phyloP scores from a whole-genome alignment of 345 rosid species.

The Hibiscus syriacus region DNA sequence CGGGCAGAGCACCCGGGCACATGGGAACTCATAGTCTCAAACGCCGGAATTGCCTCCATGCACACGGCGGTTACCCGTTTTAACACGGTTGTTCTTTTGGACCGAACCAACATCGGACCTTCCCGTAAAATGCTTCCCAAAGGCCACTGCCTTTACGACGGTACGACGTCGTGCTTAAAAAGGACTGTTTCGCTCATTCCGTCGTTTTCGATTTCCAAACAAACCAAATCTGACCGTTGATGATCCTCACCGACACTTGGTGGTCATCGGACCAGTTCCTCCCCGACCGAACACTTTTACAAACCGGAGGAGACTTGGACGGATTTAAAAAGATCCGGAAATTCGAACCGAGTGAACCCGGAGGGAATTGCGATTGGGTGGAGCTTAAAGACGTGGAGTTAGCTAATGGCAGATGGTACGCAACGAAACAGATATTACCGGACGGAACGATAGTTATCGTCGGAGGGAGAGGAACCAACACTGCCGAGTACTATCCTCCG shows the following conservation, averaged over 20 bases:
- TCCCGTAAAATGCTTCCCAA: constrained; percentile 44
- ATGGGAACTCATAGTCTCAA: constrained; percentile 62
- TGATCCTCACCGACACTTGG: constrained; percentile 73
- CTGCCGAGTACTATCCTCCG: constrained; percentile 61
- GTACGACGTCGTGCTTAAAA: constrained; percentile 40
- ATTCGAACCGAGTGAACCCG: constrained; percentile 46
- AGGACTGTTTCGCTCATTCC: constrained; percentile 82
- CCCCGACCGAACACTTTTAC: constrained; percentile 62
- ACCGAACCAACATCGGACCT: constrained; percentile 84
- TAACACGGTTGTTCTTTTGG: constrained; percentile 85
- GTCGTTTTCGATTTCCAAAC: constrained; percentile 41
- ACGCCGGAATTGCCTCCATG: constrained; percentile 91
- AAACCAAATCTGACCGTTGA: constrained; percentile 46
- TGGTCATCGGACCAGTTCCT: constrained; percentile 72
- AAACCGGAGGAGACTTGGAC: constrained; percentile 66
- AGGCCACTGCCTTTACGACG: constrained; percentile 55
- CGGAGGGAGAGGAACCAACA: constrained; percentile 56
- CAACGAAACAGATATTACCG: constrained; percentile 64
- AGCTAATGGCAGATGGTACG: constrained; percentile 56
- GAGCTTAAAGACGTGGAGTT: constrained; percentile 46
- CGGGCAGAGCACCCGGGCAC: constrained; percentile 64
- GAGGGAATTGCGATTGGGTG: constrained; percentile 52
- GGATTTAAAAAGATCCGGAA: constrained; percentile 47
- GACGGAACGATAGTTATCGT: constrained; percentile 68
- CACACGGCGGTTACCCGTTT: constrained; percentile 94